Percentiles rank a stretch among this genome's conserved stretches.
phyloP scores from a whole-genome alignment of 768 basidiomycete genomes.

The Tricholoma saponaceum region DNA sequence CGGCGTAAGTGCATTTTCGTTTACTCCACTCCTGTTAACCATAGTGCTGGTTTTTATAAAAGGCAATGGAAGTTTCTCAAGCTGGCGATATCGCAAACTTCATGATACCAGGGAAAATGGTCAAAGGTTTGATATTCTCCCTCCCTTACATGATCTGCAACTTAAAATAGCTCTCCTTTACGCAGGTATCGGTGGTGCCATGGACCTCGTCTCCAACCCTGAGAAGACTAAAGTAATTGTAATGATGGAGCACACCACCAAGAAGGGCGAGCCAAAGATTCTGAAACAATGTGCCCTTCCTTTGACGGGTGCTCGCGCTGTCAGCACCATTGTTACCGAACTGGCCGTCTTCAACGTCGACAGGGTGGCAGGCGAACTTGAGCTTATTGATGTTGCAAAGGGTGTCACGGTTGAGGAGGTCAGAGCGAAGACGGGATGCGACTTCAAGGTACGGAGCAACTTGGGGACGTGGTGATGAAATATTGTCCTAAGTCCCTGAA shows the following conservation, averaged over 20 bases:
- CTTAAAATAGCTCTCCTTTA: neutral
- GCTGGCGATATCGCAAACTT: constrained; percentile 95
- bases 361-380: constrained; percentile 64
- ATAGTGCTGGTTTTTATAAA: constrained; percentile 4
- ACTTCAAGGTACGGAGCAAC: constrained; percentile 59
- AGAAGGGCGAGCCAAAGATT: constrained; percentile 88
- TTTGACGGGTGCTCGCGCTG: constrained; percentile 81
- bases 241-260: constrained; percentile 87
- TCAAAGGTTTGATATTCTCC: constrained; percentile 51
- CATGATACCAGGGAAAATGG: constrained; percentile 95
- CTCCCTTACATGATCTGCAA: neutral
- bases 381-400: constrained; percentile 78
- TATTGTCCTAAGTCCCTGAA: neutral
- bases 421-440: constrained; percentile 80
- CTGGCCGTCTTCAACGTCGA: constrained; percentile 89
- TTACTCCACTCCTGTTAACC: neutral
- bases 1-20: constrained; percentile 53
- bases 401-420: constrained; percentile 84
- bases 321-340: constrained; percentile 92
- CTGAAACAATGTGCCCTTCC: constrained; percentile 78
- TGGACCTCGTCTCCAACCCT: constrained; percentile 96
- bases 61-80: constrained; percentile 95
- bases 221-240: constrained; percentile 92
- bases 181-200: constrained; percentile 89
- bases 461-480: constrained; percentile 42